Evolutionary conservation across 306 rosid species (phyloP).

Genomic region (Inga laurina): DNA sequence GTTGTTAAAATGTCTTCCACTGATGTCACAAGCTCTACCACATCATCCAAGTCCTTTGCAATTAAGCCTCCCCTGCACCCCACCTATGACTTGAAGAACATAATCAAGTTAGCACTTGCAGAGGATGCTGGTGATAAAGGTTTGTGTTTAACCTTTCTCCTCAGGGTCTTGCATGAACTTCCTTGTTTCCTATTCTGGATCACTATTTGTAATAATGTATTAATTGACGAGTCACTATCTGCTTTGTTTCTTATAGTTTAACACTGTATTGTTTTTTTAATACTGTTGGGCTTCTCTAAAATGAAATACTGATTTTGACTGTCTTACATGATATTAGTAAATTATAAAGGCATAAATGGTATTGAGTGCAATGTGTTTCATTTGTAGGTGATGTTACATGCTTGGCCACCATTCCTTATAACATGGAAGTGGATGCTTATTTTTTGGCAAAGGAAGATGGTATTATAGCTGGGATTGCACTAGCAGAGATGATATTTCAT

Average conservation of each 20-base stretch:
- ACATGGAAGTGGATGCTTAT: constrained; percentile 85
- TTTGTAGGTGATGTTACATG: constrained; percentile 84
- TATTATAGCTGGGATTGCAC: constrained; percentile 75
- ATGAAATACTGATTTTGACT: neutral
- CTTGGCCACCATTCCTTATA: constrained; percentile 75
- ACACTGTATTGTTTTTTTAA: neutral
- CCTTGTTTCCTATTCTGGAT: neutral
- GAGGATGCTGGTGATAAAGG: constrained; percentile 89
- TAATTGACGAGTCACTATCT: neutral
- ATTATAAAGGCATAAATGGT: constrained; percentile 12
- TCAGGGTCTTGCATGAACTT: neutral
- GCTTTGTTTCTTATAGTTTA: neutral
- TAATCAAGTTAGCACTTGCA: constrained; percentile 75
- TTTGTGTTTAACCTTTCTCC: constrained; percentile 30
- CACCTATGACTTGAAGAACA: constrained; percentile 76
- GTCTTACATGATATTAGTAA: constrained; percentile 6
- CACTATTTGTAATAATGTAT: neutral
- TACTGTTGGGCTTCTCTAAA: neutral
- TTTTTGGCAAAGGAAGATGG: constrained; percentile 95
- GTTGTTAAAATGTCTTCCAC: constrained; percentile 57
- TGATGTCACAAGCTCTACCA: constrained; percentile 31
- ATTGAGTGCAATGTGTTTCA: constrained; percentile 29
- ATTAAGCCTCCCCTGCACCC: constrained; percentile 87
- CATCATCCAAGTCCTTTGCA: constrained; percentile 50
- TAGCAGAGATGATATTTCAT: constrained; percentile 75